phyloP scores from a whole-genome alignment of 306 rosid species.

The Cicer bijugum region DNA sequence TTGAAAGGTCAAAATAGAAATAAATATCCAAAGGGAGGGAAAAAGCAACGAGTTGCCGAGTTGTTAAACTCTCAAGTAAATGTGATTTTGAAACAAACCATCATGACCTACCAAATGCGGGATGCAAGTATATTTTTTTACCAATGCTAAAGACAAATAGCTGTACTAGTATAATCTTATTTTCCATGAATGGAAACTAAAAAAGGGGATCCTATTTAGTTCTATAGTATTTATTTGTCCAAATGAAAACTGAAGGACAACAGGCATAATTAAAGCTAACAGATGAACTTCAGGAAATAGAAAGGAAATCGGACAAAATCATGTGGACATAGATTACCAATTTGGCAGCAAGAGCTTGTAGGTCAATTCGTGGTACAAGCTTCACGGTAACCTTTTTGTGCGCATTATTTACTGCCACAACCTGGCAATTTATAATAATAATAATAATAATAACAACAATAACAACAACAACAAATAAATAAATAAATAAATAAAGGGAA shows the following conservation, averaged over 20 bases:
- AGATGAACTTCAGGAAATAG: slow-evolving; percentile 10
- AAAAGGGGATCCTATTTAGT: not conserved
- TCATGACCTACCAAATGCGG: not conserved
- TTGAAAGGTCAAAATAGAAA: not conserved
- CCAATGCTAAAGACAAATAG: slow-evolving; percentile 19
- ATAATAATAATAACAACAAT: too few species aligned
- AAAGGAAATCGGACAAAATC: slow-evolving; percentile 5
- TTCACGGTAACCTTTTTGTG: slow-evolving; percentile 76
- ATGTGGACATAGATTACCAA: slow-evolving; percentile 58
- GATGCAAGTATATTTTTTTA: not conserved
- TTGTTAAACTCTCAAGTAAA: not conserved
- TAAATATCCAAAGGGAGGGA: not conserved
- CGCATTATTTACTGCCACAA: slow-evolving; percentile 66
- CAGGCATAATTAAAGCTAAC: slow-evolving; percentile 12
- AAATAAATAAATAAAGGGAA: slow-evolving; percentile 2
- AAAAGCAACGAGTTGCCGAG: not conserved
- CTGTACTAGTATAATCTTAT: not conserved
- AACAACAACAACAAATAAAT: too few species aligned
- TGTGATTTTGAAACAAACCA: slow-evolving; percentile 18
- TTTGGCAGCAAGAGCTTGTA: slow-evolving; percentile 88
- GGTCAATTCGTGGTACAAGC: slow-evolving; percentile 90
- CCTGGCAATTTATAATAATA: slow-evolving; percentile 55
- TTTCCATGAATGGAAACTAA: slow-evolving; percentile 4
- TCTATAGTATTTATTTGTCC: slow-evolving; percentile 1
- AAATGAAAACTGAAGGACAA: slow-evolving; percentile 27